phyloP scores from a whole-genome alignment of 2,329 filamentous ascomycete species.

The Massarina eburnea region DNA sequence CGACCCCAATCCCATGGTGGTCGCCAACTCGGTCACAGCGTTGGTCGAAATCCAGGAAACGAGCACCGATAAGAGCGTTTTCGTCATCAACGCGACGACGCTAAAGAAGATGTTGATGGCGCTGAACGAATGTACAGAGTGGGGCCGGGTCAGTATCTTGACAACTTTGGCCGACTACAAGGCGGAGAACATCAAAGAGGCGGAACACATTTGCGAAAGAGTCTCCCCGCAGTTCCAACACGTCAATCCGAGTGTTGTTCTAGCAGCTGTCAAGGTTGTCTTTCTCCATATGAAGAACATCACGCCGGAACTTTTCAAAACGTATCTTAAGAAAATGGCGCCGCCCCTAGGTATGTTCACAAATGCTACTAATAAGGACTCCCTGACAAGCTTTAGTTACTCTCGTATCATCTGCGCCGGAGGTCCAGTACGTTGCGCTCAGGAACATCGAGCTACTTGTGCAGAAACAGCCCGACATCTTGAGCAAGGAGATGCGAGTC shows the following conservation, averaged over 20 bases:
- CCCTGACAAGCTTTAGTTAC: constrained; percentile 66
- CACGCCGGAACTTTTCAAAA: constrained; percentile 73
- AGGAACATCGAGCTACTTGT: constrained; percentile 94
- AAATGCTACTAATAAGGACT: neutral
- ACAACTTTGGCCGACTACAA: constrained; percentile 87
- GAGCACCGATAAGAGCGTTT: constrained; percentile 84
- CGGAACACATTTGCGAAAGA: constrained; percentile 96
- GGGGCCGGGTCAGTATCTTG: constrained; percentile 93
- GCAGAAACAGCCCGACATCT: constrained; percentile 93
- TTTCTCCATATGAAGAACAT: constrained; percentile 93
- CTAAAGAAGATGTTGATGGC: constrained; percentile 97
- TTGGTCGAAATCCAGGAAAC: constrained; percentile 88
- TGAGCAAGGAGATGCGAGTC: constrained; percentile 95
- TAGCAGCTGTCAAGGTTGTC: constrained; percentile 96
- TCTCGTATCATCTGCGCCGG: constrained; percentile 88
- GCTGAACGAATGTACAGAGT: constrained; percentile 96
- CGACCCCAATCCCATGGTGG: constrained; percentile 98
- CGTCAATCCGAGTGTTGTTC: constrained; percentile 93
- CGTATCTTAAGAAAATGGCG: constrained; percentile 98
- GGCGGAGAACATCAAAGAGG: constrained; percentile 86
- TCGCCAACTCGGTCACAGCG: constrained; percentile 94
- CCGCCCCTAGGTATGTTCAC: constrained; percentile 76
- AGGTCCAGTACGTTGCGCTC: constrained; percentile 96
- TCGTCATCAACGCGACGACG: constrained; percentile 78
- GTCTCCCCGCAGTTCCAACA: constrained; percentile 98